Evolutionary conservation across 2,329 filamentous ascomycete species (phyloP).

Genomic region (Mycosphaerella sp.): DNA sequence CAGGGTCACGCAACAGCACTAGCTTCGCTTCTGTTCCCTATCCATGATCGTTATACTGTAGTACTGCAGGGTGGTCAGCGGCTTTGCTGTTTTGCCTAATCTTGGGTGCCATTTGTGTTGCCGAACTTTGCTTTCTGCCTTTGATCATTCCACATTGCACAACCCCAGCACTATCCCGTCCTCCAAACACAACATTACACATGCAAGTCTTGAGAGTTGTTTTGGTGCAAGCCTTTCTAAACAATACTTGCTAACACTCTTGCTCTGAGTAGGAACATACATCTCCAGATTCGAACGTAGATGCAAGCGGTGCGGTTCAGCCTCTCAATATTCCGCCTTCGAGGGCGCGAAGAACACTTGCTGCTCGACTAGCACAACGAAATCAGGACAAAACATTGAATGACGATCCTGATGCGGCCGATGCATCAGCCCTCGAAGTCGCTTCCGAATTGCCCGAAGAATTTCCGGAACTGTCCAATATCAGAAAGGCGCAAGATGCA

Average conservation of each 20-base stretch:
- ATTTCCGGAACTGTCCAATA: conserved; percentile 16
- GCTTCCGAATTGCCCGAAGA: conserved; percentile 31
- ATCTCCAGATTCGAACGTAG: conserved; percentile 24
- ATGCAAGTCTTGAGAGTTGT: background rate
- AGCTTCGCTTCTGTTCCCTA: conserved; percentile 6
- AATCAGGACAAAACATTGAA: conserved; percentile 32
- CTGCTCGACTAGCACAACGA: conserved; percentile 65
- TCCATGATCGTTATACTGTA: conserved; percentile 4
- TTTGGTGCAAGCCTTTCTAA: background rate
- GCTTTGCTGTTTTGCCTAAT: background rate
- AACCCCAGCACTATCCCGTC: background rate
- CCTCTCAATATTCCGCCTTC: conserved; percentile 82
- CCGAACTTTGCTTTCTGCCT: conserved; percentile 2
- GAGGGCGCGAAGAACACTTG: conserved; percentile 80
- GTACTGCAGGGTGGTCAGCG: conserved; percentile 7
- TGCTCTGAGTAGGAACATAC: background rate
- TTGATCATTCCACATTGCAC: conserved; percentile 2
- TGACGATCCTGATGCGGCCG: conserved; percentile 31
- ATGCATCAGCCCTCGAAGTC: conserved; percentile 28
- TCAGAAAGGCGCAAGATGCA: conserved; percentile 7
- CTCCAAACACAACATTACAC: background rate
- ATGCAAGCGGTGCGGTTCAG: conserved; percentile 48
- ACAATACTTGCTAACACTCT: conserved; percentile 5
- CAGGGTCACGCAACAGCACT: conserved; percentile 12
- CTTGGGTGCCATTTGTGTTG: background rate